Evolutionary conservation across 805 yeast genomes (phyloP).

Genomic region (Osmozyma mogii): DNA sequence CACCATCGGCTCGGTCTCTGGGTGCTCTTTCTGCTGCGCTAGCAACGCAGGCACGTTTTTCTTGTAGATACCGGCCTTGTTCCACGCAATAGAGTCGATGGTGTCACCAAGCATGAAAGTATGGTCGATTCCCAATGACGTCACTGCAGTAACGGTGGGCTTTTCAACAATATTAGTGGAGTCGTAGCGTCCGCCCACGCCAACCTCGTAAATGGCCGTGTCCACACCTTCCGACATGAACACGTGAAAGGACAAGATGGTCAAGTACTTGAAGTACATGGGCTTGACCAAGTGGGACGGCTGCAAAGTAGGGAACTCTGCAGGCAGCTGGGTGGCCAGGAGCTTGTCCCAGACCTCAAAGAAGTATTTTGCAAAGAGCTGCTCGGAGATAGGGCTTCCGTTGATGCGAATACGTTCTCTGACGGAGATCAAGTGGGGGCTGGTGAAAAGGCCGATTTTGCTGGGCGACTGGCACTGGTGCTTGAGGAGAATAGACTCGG

Average conservation of each 20-base stretch:
- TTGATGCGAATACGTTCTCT: constrained; percentile 85
- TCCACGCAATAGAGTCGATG: constrained; percentile 87
- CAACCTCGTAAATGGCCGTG: constrained; percentile 93
- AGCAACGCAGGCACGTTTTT: constrained; percentile 58
- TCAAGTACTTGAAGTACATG: constrained; percentile 85
- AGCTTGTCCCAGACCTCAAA: constrained; percentile 91
- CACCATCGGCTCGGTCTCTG: constrained; percentile 49
- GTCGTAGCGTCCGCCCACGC: constrained; percentile 96
- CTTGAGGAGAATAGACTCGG: constrained; percentile 69
- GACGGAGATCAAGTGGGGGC: constrained; percentile 91
- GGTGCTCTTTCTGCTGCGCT: constrained; percentile 43
- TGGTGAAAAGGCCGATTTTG: constrained; percentile 87
- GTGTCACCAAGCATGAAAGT: constrained; percentile 81
- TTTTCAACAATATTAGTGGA: constrained; percentile 81
- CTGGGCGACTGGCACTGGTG: constrained; percentile 37
- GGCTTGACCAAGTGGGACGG: constrained; percentile 74
- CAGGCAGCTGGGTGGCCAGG: constrained; percentile 44
- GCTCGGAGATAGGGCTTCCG: constrained; percentile 76
- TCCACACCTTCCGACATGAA: constrained; percentile 85
- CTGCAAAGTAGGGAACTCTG: constrained; percentile 52
- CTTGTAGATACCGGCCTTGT: constrained; percentile 91
- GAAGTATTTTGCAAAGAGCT: constrained; percentile 78
- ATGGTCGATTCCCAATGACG: constrained; percentile 89
- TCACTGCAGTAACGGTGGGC: constrained; percentile 81
- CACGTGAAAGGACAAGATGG: constrained; percentile 84